Conservation (phyloP, 768 basidiomycete species). For the Podaxis rugospora region DNA sequence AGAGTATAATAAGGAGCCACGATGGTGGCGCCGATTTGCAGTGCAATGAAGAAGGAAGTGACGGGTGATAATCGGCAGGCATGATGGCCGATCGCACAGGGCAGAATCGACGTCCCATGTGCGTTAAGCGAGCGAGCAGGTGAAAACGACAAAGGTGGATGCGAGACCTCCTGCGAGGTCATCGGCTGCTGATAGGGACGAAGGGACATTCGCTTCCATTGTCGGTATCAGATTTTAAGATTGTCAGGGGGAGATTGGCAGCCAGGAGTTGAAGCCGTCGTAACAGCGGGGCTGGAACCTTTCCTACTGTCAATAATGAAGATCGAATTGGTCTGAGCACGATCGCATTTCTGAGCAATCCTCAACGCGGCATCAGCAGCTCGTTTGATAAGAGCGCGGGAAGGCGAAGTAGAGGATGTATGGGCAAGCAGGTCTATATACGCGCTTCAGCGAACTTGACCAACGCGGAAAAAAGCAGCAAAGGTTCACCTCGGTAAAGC, state of each 20-base stretch:
- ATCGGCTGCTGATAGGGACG: no score
- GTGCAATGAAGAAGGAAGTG: no score
- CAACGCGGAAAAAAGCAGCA: neutral
- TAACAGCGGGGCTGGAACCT: neutral
- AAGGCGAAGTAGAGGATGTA: conserved; percentile 50
- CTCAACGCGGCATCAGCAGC: conserved; percentile 52
- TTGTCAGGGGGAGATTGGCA: neutral
- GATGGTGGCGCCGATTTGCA: no score
- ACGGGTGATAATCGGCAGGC: no score
- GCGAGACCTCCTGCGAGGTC: no score
- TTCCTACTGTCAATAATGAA: conserved; percentile 15
- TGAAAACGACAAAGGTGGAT: no score
- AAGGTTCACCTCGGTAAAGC: conserved; percentile 48
- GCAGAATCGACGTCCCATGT: no score
- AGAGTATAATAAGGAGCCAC: no score
- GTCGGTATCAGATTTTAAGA: no score
- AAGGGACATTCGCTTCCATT: no score
- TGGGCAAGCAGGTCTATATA: conserved; percentile 48
- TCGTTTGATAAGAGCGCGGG: conserved; percentile 48
- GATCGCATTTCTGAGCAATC: conserved; percentile 60
- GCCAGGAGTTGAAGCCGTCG: neutral
- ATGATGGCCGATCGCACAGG: no score
- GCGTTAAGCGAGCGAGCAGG: no score
- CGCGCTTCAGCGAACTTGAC: neutral
- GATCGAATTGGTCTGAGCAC: conserved; percentile 49